A percentile compares a stretch with the other conserved stretches of the same genome.
These are phyloP conservation scores for Penicillium brevicompactum DNA, from an alignment of 2,329 filamentous ascomycete genomes.

Conservation along the genomic window DNA sequence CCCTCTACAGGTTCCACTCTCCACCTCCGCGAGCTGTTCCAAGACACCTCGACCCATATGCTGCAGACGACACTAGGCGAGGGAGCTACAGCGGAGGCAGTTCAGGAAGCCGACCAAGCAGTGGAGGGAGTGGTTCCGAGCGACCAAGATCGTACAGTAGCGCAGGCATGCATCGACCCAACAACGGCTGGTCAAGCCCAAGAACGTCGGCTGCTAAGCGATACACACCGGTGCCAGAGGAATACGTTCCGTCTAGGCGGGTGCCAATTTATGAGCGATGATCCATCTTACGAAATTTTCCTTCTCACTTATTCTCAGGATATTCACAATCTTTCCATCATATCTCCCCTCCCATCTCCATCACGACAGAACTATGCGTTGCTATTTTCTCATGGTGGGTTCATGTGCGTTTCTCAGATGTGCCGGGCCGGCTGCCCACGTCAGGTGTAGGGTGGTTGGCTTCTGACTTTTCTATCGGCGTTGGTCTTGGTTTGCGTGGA, in stretches of 20 bases:
- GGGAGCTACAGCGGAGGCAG: conserved; percentile 26
- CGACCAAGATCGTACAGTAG: conserved; percentile 25
- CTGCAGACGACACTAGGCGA: conserved; percentile 27
- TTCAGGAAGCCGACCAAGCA: conserved; percentile 20
- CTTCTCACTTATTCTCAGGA: not conserved
- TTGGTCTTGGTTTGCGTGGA: not conserved
- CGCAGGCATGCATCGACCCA: conserved; percentile 15
- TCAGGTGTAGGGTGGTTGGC: not conserved
- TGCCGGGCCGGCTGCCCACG: not conserved
- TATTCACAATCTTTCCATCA: not conserved
- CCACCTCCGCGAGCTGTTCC: conserved; percentile 17
- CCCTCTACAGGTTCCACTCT: conserved; percentile 12
- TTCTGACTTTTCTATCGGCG: not conserved
- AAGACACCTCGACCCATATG: conserved; percentile 25
- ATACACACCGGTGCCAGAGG: conserved; percentile 21
- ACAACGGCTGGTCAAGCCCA: conserved; percentile 22
- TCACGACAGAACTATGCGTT: not conserved
- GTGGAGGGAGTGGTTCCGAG: conserved; percentile 28
- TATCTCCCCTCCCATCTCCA: not conserved
- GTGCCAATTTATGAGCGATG: conserved; percentile 18
- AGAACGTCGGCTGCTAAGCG: conserved; percentile 22
- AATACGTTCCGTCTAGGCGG: conserved; percentile 19
- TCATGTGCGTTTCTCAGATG: not conserved
- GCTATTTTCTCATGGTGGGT: not conserved
- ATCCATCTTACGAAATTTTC: not conserved